Base-by-base conservation (phyloP, 129 eudicot genomes). In the Scalesia atractyloides region DNA sequence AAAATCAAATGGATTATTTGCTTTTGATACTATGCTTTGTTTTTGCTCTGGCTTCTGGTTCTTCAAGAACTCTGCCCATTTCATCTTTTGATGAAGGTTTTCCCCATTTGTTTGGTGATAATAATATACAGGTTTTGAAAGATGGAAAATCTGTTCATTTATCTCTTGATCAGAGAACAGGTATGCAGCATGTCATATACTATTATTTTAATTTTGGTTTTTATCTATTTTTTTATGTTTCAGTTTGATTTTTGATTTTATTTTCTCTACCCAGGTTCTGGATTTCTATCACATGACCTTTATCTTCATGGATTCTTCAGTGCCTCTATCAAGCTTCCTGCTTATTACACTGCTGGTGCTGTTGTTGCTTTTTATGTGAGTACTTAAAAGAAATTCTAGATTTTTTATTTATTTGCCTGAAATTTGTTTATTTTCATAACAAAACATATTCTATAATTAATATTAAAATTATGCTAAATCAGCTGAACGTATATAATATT, bases 291-390 rank as follows among this genome's bases (percentile, higher is more conserved):
- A 9, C 92, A 89, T 47, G 97, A 93, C 78, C 72, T 93, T 52
- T 93, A 93, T 50, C 81, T 82, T 61, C 97, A 93, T 81, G 98
- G 98, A 60, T 93, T 87, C 86, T 93, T 93, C 83, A 93, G 98
- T 77, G 97, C 98, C 71, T 87, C 98, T 18, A 89, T 93, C 5
- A 93, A 89, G 85, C 87, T 93, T 18, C 98, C 98, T 64, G 88
- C 97, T 66, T 95, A 93, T 85, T 93, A 93, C 70, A 89, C 95
- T 22, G 98, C 98, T 79, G 98, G 98, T 70, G 96, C 87, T 67
- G 98, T 93, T 17, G 97, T 93, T 76, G 98, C 98, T 37, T 93
- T 93, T 80, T 93, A 93, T 90, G 98, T 93, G 66, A 84, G 96
- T 83, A 43, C 48, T 18, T 80, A 8, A 41, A 6, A 41, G 0